Base-by-base conservation (phyloP, 179 eudicot genomes). In the Dionaea muscipula region DNA sequence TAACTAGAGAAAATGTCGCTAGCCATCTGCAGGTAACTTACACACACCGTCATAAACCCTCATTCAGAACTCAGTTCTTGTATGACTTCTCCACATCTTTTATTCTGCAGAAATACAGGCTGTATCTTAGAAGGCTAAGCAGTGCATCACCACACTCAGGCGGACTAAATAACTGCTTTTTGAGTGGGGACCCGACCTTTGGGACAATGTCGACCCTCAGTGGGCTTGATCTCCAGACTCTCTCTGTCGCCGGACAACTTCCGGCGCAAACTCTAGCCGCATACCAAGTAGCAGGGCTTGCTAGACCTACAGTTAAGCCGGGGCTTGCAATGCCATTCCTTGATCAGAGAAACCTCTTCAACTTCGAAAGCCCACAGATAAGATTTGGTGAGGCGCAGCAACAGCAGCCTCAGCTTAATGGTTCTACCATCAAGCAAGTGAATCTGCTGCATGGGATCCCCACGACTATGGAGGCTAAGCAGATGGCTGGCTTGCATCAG, bases 121-220 rank as follows among this genome's bases (percentile, higher is more conserved):
- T 93, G 58, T 93, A 93, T 71, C 87, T 93, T 31, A 79, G 96
- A 82, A 79, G 96, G 75, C 73, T 91, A 49, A 91, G 86, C 61
- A 94, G 94, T 41, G 94, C 69, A 59, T 66, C 97, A 16, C 94
- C 74, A 24, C 96, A 91, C 63, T 86, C 64, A 47, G 75, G 75
- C 57, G 95, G 94, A 53, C 77, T 80, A 25, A 75, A 63, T 47
- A 72, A 56, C 66, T 58, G 94, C 18, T 93, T 82, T 35, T 67
- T 85, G 81, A 74, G 74, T 15, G 71, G 75, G 20, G 96, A 85
- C 16, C 41, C 82, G 6, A 45, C 72, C 45, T 85, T 77, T 46
- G 77, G 74, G 25, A 56, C 82, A 1, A 76, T 83, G 39, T 58
- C 95, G 24, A 70, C 84, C 17, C 72, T 93, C 15, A 73, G 70